Percentiles rank a stretch among this genome's conserved stretches.
Conservation (phyloP, 129 eudicot genomes). For the Saussurea involucrata region DNA sequence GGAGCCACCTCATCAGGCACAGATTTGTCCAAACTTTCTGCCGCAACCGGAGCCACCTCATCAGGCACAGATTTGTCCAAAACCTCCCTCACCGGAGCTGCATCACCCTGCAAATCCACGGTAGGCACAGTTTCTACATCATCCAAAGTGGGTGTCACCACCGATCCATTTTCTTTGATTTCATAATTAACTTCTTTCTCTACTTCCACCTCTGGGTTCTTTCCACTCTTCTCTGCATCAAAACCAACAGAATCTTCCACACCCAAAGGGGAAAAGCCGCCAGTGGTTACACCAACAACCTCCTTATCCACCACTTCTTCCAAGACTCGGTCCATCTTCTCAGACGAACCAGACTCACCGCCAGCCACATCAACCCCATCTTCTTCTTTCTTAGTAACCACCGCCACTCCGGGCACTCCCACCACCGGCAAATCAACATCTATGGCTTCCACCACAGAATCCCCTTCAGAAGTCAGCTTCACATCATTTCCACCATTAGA, state of each 20-base stretch:
- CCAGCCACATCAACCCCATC: constrained; percentile 28
- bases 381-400: constrained; percentile 43
- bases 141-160: background rate
- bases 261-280: constrained; percentile 31
- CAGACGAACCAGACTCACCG: constrained; percentile 11
- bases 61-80: constrained; percentile 6
- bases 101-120: constrained; percentile 12
- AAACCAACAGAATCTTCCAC: constrained; percentile 12
- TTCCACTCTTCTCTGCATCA: constrained; percentile 14
- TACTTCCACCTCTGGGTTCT: constrained; percentile 8
- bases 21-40: background rate
- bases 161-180: constrained; percentile 28
- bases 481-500: constrained; percentile 26
- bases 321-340: constrained; percentile 15
- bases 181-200: constrained; percentile 30
- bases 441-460: constrained; percentile 42
- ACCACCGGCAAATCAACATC: constrained; percentile 39
- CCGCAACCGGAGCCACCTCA: constrained; percentile 3
- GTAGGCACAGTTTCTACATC: background rate
- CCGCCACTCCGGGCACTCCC: constrained; percentile 50
- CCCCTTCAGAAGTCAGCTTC: constrained; percentile 45
- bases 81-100: constrained; percentile 9
- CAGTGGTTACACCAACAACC: constrained; percentile 34
- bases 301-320: constrained; percentile 45
- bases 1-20: background rate